Percentiles rank a stretch among this genome's conserved stretches.
phyloP scores from a whole-genome alignment of 805 yeast genomes.

The Peterozyma toletana region DNA sequence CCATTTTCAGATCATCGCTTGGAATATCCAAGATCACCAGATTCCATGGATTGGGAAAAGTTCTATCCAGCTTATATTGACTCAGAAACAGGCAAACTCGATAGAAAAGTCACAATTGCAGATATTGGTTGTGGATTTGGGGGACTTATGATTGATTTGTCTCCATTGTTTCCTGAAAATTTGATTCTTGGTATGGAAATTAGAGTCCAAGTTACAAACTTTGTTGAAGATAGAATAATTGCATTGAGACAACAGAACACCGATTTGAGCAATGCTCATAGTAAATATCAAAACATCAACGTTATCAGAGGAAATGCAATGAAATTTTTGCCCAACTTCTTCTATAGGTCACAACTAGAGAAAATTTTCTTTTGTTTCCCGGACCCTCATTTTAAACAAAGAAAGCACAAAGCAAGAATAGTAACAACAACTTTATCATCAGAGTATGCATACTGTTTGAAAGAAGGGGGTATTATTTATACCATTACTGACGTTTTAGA shows the following conservation, averaged over 20 bases:
- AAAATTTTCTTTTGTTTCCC: slow-evolving; percentile 98
- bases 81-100: slow-evolving; percentile 31
- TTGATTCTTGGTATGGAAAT: slow-evolving; percentile 94
- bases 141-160: slow-evolving; percentile 74
- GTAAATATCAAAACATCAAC: slow-evolving; percentile 71
- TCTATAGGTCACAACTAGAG: slow-evolving; percentile 69
- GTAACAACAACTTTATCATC: slow-evolving; percentile 81
- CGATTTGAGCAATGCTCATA: slow-evolving; percentile 17
- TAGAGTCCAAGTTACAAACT: slow-evolving; percentile 94
- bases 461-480: slow-evolving; percentile 82
- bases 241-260: slow-evolving; percentile 63
- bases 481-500: slow-evolving; percentile 96
- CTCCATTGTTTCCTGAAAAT: slow-evolving; percentile 67
- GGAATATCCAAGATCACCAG: slow-evolving; percentile 80
- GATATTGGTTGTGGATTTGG: slow-evolving; percentile 99
- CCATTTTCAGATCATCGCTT: slow-evolving; percentile 94
- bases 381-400: slow-evolving; percentile 97
- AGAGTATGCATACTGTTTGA: slow-evolving; percentile 87
- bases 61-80: slow-evolving; percentile 60
- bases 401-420: slow-evolving; percentile 96
- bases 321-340: slow-evolving; percentile 95
- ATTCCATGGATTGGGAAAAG: slow-evolving; percentile 79
- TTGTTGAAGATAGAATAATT: slow-evolving; percentile 90
- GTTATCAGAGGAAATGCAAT: slow-evolving; percentile 94
- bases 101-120: slow-evolving; percentile 70